A percentile compares a stretch with the other conserved stretches of the same genome.
phyloP scores from a whole-genome alignment of 1,284 basidiomycete species.

The Mycosarcoma mackinlayi region DNA sequence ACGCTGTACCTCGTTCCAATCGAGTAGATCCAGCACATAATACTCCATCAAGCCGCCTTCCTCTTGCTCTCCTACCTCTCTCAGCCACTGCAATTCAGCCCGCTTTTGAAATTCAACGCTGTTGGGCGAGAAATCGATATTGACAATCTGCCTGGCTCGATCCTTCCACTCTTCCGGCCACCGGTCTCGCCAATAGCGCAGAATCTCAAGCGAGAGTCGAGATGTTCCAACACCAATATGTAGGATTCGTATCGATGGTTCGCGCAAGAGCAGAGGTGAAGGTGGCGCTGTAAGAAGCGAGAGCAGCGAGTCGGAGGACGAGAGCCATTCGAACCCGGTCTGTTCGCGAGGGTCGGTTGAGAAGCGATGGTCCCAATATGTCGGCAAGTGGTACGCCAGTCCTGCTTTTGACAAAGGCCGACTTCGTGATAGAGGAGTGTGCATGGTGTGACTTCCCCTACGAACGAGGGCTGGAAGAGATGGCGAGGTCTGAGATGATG shows the following conservation, averaged over 20 bases:
- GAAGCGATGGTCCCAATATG: conserved; percentile 52
- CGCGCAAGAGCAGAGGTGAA: not conserved
- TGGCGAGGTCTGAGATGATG: not conserved
- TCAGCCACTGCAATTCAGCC: conserved; percentile 1
- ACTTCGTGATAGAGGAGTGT: not conserved
- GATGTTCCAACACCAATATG: conserved; percentile 49
- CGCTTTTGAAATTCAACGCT: conserved; percentile 22
- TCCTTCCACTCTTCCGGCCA: conserved; percentile 17
- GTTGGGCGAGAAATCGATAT: conserved; percentile 29
- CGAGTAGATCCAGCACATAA: conserved; percentile 22
- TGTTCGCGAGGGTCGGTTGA: conserved; percentile 66
- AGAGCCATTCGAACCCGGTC: conserved; percentile 41
- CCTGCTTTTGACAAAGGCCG: not conserved
- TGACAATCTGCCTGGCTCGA: conserved; percentile 20
- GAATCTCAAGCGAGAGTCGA: conserved; percentile 18
- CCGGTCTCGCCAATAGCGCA: not conserved
- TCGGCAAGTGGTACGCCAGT: conserved; percentile 47
- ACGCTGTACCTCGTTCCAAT: conserved; percentile 2
- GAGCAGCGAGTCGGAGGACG: conserved; percentile 13
- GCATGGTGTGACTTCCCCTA: not conserved
- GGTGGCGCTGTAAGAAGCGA: not conserved
- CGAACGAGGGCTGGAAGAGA: not conserved
- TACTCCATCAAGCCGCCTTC: conserved; percentile 22
- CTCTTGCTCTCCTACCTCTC: not conserved
- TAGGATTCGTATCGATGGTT: conserved; percentile 15